Evolutionary conservation across 2,329 filamentous ascomycete genomes (phyloP), one percentile per base, ranked within the genome.

Genomic region (Pseudogymnoascus sp.): DNA sequence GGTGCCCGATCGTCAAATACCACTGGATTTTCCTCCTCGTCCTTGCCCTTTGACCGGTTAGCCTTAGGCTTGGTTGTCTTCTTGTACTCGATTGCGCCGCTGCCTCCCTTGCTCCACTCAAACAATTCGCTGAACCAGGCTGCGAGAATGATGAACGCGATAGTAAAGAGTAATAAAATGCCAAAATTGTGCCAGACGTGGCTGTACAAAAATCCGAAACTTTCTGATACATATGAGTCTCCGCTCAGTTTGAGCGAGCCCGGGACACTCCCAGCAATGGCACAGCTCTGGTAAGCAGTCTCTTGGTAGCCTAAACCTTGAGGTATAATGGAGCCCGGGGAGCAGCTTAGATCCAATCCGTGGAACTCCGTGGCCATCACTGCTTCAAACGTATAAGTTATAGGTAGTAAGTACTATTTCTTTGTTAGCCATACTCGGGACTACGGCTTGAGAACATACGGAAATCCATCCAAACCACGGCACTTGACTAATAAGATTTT

Each of bases 291-390:
- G 66, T 78, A 70, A 4, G 66, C 68, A 0, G 67, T 34, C 12
- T 45, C 40, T 45, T 45, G 40, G 40, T 45, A 45, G 18, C 40
- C 40, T 45, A 6, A 4, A 23, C 40, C 40, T 11, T 12, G 40
- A 45, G 40, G 40, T 23, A 45, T 6, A 6, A 45, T 45, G 40
- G 40, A 45, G 40, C 18, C 10, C 10, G 40, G 40, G 40, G 40
- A 45, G 40, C 40, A 45, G 40, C 12, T 45, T 45, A 85, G 79
- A 2, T 69, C 77, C 70, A 87, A 75, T 37, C 75, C 76, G 66
- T 88, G 80, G 64, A 91, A 90, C 71, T 91, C 88, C 68, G 91
- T 91, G 0, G 85, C 78, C 70, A 91, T 78, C 0, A 92, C 73
- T 0, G 81, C 82, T 67, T 90, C 85, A 64, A 90, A 91, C 0